Percentiles rank a stretch among this genome's conserved stretches.
These are phyloP conservation scores for Dictyostelium capitatum DNA, from an alignment of 78 protist species.

Conservation along the genomic window DNA sequence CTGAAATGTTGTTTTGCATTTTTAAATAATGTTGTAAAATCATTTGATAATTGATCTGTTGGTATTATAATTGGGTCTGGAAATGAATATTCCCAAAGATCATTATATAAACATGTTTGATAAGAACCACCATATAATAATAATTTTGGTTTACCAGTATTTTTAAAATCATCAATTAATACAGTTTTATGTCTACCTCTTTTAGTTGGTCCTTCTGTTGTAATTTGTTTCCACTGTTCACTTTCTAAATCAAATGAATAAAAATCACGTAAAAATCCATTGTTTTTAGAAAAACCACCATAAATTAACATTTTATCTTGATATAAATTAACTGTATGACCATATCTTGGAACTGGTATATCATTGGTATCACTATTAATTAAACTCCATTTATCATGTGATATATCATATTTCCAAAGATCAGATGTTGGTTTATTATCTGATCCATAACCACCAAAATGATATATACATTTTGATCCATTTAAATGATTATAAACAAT, in stretches of 20 bases:
- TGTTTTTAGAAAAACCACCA: conserved; percentile 61
- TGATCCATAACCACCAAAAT: conserved; percentile 56
- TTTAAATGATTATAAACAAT: neutral
- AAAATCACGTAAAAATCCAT: conserved; percentile 59
- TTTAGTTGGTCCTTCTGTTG: conserved; percentile 42
- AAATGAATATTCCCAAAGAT: conserved; percentile 61
- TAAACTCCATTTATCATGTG: conserved; percentile 12
- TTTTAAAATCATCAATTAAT: neutral
- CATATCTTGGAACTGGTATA: conserved; percentile 1
- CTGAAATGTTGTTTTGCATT: conserved; percentile 59
- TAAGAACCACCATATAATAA: conserved; percentile 64
- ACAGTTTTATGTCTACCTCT: conserved; percentile 41
- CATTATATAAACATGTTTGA: conserved; percentile 59
- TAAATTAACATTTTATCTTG: conserved; percentile 63
- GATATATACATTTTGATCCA: conserved; percentile 29
- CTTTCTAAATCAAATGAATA: conserved; percentile 42
- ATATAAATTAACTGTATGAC: conserved; percentile 44
- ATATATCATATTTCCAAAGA: conserved; percentile 4
- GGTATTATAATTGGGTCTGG: conserved; percentile 55
- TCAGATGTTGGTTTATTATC: conserved; percentile 1
- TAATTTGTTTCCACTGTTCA: conserved; percentile 37
- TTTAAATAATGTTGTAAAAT: conserved; percentile 34
- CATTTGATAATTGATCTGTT: neutral
- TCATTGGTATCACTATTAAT: neutral
- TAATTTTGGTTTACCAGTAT: neutral